phyloP scores from a whole-genome alignment of 805 yeast species.

The Cyberlindnera mycetangii region DNA sequence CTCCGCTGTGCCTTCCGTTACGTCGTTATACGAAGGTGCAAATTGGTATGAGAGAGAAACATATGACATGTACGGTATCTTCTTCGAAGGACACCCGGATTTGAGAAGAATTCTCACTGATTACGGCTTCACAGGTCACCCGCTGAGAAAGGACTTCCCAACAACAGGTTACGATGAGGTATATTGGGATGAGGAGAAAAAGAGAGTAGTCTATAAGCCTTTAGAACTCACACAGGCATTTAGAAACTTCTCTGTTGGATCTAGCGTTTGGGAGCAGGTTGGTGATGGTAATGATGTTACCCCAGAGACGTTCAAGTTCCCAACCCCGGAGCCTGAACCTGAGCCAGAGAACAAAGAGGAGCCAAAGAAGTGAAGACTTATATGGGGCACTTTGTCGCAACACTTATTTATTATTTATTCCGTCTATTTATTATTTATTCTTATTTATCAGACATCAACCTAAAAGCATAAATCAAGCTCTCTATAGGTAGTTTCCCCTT shows the following conservation, averaged over 20 bases:
- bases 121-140: constrained; percentile 91
- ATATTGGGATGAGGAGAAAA: constrained; percentile 86
- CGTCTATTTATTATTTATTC: constrained; percentile 18
- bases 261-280: constrained; percentile 89
- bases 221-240: constrained; percentile 89
- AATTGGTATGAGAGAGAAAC: constrained; percentile 93
- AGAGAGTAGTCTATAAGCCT: constrained; percentile 86
- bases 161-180: constrained; percentile 90
- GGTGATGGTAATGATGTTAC: constrained; percentile 82
- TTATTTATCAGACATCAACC: constrained; percentile 17
- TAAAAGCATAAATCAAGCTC: too few species aligned
- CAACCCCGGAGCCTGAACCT: constrained; percentile 77
- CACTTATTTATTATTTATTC: constrained; percentile 6
- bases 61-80: constrained; percentile 82
- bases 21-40: constrained; percentile 72
- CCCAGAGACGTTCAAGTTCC: constrained; percentile 79
- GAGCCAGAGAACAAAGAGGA: constrained; percentile 38
- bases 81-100: constrained; percentile 88
- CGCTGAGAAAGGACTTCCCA: constrained; percentile 89
- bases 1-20: constrained; percentile 74
- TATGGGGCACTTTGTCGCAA: not conserved
- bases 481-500: too few species aligned
- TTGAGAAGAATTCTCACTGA: constrained; percentile 87
- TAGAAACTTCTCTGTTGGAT: constrained; percentile 86
- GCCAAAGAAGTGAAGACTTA: constrained; percentile 25